Evolutionary conservation across 2,329 filamentous ascomycete genomes (phyloP), one percentile per base, ranked within the genome.

Genomic region (Blastomyces emzantsi): DNA sequence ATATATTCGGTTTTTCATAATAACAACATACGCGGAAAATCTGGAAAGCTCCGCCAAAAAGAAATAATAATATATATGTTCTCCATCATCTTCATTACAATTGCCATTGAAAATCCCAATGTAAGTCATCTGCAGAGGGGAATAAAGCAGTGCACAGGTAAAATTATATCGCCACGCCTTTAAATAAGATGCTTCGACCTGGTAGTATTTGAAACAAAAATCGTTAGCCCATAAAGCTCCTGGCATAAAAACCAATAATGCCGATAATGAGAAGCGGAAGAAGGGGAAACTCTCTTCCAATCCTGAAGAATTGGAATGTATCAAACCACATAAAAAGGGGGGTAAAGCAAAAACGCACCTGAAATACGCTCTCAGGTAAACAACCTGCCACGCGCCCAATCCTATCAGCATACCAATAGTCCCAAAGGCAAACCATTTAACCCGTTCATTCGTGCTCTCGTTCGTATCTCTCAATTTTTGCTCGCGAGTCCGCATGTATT

Each of bases 321-420:
- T 28, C 36, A 64, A 65, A 11, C 5, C 6, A 56, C 30, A 64
- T 22, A 13, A 6, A 19, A 51, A 28, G 19, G 25, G 47, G 45
- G 19, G 36, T 2, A 13, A 30, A 56, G 33, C 28, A 39, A 62
- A 36, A 58, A 75, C 77, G 73, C 76, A 90, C 83, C 92, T 87
- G 83, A 99, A 99, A 83, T 99, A 99, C 67, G 93, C 92, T 76
- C 94, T 85, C 78, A 99, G 83, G 79, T 99, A 99, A 75, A 99
- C 87, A 73, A 99, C 90, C 86, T 99, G 94, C 94, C 94, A 99
- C 52, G 82, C 92, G 77, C 94, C 96, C 70, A 99, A 82, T 43
- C 85, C 90, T 69, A 97, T 82, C 70, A 99, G 81, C 82, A 97
- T 88, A 66, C 91, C 89, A 80, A 96, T 97, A 36, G 93, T 97